Base-by-base conservation (phyloP, 2,329 filamentous ascomycete genomes). In the Chrysoporthe puriensis region DNA sequence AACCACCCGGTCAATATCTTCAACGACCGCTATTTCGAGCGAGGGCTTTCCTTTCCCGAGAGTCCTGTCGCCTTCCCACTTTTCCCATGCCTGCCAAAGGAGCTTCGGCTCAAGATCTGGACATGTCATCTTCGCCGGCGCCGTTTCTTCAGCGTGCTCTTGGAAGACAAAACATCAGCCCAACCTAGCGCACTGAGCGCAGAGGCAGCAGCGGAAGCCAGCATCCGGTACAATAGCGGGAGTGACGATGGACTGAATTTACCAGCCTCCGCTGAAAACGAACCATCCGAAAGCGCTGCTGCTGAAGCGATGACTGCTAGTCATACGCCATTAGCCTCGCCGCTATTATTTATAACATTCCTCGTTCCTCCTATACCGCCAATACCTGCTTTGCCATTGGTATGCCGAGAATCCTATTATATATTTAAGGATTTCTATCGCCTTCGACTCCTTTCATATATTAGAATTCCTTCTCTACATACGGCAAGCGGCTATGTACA, bases 101-200 rank as follows among this genome's bases (percentile, higher is more conserved):
- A 66, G 64, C 44, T 66, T 57, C 64, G 64, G 6, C 64, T 66
- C 5, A n/a, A 62, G 32, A 62, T 66, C 5, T 66, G 64, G 64
- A 44, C 57, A 8, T 44, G 21, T 4, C 46, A 62, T 32, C 57
- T 66, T 21, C 44, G 4, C 4, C 44, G 14, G 14, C 64, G 36
- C 48, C 57, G 57, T 18, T 66, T 62, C 40, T 21, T 62, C 57
- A 57, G 64, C 58, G 11, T 66, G 21, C 46, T 66, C n/a, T 44
- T 66, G 58, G 48, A 66, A 26, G 26, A 26, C 26, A 26, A 26
- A 2, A 26, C n/a, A 52, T 14, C 48, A 9, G n/a, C 26, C 18
- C 48, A 32, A 18, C 26, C n/a, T 11, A n/a, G 14, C 48, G n/a
- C 48, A 32, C 26, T 2, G 26, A 26, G 26, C 26, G 26, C 26